Percentiles rank a stretch among this genome's conserved stretches.
Evolutionary conservation across 2,329 filamentous ascomycete genomes (phyloP).

Genomic region (Myrmaecium sp.): DNA sequence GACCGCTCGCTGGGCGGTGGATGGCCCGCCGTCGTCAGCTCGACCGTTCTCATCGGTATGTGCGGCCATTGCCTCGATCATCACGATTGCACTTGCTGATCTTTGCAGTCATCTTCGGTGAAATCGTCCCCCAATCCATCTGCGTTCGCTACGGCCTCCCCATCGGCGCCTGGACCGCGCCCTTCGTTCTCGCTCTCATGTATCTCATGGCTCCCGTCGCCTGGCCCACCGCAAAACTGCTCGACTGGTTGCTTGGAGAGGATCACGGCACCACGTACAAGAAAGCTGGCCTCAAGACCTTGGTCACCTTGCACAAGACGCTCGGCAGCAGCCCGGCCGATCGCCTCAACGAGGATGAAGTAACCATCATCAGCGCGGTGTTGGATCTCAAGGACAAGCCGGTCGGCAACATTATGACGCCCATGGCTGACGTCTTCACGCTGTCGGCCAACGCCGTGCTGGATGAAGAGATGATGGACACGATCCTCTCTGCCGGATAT

Average conservation of each 20-base stretch:
- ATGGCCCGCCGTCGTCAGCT: slow-evolving; percentile 83
- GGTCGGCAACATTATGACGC: slow-evolving; percentile 93
- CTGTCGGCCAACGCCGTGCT: slow-evolving; percentile 90
- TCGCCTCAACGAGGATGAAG: slow-evolving; percentile 88
- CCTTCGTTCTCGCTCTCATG: slow-evolving; percentile 76
- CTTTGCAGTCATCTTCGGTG: slow-evolving; percentile 78
- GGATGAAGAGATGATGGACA: slow-evolving; percentile 87
- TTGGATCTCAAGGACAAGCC: slow-evolving; percentile 92
- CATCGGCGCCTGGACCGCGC: slow-evolving; percentile 87
- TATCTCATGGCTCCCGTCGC: slow-evolving; percentile 78
- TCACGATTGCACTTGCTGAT: slow-evolving; percentile 2
- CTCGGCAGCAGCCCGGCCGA: slow-evolving; percentile 69
- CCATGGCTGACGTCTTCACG: slow-evolving; percentile 92
- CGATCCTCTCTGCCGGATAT: slow-evolving; percentile 83
- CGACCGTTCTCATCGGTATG: slow-evolving; percentile 83
- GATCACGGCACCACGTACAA: slow-evolving; percentile 97
- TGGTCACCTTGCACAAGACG: slow-evolving; percentile 88
- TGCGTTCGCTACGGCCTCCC: slow-evolving; percentile 92
- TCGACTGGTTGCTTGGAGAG: slow-evolving; percentile 82
- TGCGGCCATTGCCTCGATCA: slow-evolving; percentile 5
- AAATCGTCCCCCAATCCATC: slow-evolving; percentile 87
- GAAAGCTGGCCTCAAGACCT: slow-evolving; percentile 89
- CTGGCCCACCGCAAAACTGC: slow-evolving; percentile 88
- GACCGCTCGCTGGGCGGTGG: slow-evolving; percentile 88
- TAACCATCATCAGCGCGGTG: slow-evolving; percentile 95